Evolutionary conservation across 768 basidiomycete genomes (phyloP), one percentile per base, ranked within the genome.

Genomic region (Hericium coralloides): DNA sequence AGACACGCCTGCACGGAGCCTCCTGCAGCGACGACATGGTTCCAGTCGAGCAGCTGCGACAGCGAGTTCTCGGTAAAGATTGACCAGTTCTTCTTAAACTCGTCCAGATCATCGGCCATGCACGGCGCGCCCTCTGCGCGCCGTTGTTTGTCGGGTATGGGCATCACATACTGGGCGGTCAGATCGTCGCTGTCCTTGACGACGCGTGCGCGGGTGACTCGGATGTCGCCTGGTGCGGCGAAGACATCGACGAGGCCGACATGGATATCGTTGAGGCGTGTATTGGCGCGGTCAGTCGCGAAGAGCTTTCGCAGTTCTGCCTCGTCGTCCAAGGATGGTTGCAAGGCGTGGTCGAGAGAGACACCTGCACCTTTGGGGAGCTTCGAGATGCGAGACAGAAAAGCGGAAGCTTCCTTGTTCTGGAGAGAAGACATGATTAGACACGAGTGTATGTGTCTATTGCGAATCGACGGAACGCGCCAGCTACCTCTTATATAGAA

Each of bases 221-320:
- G 72, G 63, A 83, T 75, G 25, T 73, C 73, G 4, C 57, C 67
- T 0, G 77, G 77, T 0, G 80, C 79, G 25, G 69, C 74, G 66
- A 84, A 84, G 2, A 83, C 72, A 55, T 84, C 79, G 59, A 84
- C 77, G 17, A 84, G 79, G 4, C 83, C 82, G 49, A 84, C 80
- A 57, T 78, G 65, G 3, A 76, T 77, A 59, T 81, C 72, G 15
- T 64, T 58, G 26, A 83, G 72, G 25, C 77, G 74, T 10, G 66
- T 18, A 55, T 80, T 76, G 49, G 59, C 58, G 65, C 73, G 76
- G 60, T 83, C 80, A 2, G 75, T 78, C 9, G 82, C 82, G 58
- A 80, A 84, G 20, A 82, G 68, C 55, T 73, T 76, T 59, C 83
- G 75, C 49, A 85, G 67, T 47, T 78, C 73, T 1, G 76, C 72